Conservation (phyloP, 257 asterid genomes). For the Galeopsis tetrahit region DNA sequence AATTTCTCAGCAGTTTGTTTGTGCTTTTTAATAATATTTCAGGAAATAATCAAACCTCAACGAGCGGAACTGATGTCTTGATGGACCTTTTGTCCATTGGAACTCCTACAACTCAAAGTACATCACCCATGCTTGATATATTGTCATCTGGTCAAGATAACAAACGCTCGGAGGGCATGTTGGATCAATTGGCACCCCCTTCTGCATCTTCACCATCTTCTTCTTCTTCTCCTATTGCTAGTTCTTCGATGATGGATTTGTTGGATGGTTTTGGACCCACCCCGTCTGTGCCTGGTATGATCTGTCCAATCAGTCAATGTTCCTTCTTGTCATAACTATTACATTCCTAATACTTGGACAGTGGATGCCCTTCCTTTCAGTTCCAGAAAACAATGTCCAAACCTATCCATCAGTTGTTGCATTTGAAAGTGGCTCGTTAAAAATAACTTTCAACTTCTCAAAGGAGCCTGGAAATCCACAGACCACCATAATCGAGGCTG, state of each 20-base stretch:
- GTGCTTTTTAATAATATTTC: conserved; percentile 29
- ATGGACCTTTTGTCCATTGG: conserved; percentile 93
- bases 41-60: conserved; percentile 64
- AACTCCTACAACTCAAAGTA: conserved; percentile 65
- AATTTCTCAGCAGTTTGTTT: conserved; percentile 25
- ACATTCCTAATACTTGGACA: conserved; percentile 30
- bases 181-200: conserved; percentile 58
- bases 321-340: conserved; percentile 23
- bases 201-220: conserved; percentile 54
- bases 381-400: conserved; percentile 67
- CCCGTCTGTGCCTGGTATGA: conserved; percentile 62
- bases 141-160: conserved; percentile 56
- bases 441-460: conserved; percentile 72
- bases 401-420: conserved; percentile 78
- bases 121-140: conserved; percentile 54
- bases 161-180: conserved; percentile 53
- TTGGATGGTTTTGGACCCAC: conserved; percentile 77
- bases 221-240: conserved; percentile 50
- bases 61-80: conserved; percentile 69
- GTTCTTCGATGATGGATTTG: conserved; percentile 83
- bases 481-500: conserved; percentile 75
- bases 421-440: conserved; percentile 81
- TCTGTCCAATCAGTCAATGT: conserved; percentile 22
- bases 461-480: conserved; percentile 80
- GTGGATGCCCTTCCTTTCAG: conserved; percentile 27